Conservation (phyloP, 1,284 basidiomycete genomes). For the Fomitiporia mediterranea region DNA sequence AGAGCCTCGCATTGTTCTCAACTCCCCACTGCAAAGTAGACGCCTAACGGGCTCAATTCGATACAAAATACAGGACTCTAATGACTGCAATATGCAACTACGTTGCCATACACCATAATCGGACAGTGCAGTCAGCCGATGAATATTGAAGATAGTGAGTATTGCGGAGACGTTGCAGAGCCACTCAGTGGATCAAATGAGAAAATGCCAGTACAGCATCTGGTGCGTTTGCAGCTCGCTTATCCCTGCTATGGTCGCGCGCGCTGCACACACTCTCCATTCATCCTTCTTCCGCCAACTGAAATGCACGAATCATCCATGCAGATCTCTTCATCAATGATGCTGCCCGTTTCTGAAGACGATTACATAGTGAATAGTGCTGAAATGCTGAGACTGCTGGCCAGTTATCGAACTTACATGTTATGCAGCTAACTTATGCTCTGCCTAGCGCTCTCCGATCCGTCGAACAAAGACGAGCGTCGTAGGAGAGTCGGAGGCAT, state of each 20-base stretch:
- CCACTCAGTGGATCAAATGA: slow-evolving; percentile 91
- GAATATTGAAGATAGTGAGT: slow-evolving; percentile 88
- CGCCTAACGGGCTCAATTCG: slow-evolving; percentile 95
- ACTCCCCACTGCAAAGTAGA: slow-evolving; percentile 97
- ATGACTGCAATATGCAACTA: slow-evolving; percentile 94
- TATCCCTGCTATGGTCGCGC: slow-evolving; percentile 4
- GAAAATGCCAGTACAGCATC: too few relatives aligned
- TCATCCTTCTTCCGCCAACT: slow-evolving; percentile 14
- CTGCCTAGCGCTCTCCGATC: slow-evolving; percentile 60
- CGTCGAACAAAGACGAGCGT: slow-evolving; percentile 72
- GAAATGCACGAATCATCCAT: background rate
- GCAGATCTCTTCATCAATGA: background rate
- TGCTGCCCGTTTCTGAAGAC: background rate
- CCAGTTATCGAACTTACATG: slow-evolving; percentile 78
- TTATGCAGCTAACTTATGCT: too few relatives aligned
- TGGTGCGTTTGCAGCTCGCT: slow-evolving; percentile 11
- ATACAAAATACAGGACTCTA: slow-evolving; percentile 99
- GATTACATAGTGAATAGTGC: slow-evolving; percentile 56
- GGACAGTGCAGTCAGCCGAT: slow-evolving; percentile 89
- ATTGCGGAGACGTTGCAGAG: slow-evolving; percentile 79
- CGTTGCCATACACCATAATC: slow-evolving; percentile 92
- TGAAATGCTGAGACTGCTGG: slow-evolving; percentile 71
- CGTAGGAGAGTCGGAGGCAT: slow-evolving; percentile 70
- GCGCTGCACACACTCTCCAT: slow-evolving; percentile 10
- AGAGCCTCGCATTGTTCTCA: slow-evolving; percentile 94